These are phyloP conservation scores for Mallotus repandus DNA, from an alignment of 441 rosid species.

Conservation along the genomic window DNA sequence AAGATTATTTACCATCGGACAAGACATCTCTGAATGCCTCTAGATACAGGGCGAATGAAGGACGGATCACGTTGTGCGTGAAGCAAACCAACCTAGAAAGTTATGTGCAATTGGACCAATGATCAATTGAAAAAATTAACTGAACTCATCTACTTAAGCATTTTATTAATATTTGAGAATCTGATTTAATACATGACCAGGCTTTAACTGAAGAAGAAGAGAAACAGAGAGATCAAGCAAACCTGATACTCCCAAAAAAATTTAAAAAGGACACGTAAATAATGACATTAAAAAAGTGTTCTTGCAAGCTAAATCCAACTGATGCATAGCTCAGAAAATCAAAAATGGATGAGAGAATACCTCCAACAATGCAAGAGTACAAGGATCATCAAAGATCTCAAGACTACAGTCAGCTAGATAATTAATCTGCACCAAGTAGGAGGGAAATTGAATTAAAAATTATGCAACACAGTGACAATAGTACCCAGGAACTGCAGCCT, in stretches of 20 bases:
- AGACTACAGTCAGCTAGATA: slow-evolving; percentile 85
- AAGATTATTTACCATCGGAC: slow-evolving; percentile 72
- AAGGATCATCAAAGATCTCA: slow-evolving; percentile 88
- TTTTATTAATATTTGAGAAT: neutral
- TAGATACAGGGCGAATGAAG: slow-evolving; percentile 79
- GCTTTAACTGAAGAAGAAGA: neutral
- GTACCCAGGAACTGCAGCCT: neutral
- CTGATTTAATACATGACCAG: slow-evolving; percentile 5
- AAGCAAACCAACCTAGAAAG: slow-evolving; percentile 79
- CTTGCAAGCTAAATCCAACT: neutral
- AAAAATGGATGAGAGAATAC: slow-evolving; percentile 37
- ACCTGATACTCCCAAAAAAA: neutral
- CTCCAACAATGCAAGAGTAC: slow-evolving; percentile 78
- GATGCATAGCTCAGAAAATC: neutral
- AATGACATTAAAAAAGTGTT: neutral
- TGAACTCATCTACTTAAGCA: neutral
- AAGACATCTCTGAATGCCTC: slow-evolving; percentile 85
- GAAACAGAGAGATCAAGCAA: neutral
- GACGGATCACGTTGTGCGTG: slow-evolving; percentile 91
- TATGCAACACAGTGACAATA: neutral
- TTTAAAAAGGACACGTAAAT: neutral
- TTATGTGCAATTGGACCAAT: neutral
- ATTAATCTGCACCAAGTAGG: slow-evolving; percentile 52
- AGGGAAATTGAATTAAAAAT: neutral
- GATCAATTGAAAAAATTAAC: neutral